phyloP scores from a whole-genome alignment of 495 filamentous ascomycete species.

The Trichoderma reesei region DNA sequence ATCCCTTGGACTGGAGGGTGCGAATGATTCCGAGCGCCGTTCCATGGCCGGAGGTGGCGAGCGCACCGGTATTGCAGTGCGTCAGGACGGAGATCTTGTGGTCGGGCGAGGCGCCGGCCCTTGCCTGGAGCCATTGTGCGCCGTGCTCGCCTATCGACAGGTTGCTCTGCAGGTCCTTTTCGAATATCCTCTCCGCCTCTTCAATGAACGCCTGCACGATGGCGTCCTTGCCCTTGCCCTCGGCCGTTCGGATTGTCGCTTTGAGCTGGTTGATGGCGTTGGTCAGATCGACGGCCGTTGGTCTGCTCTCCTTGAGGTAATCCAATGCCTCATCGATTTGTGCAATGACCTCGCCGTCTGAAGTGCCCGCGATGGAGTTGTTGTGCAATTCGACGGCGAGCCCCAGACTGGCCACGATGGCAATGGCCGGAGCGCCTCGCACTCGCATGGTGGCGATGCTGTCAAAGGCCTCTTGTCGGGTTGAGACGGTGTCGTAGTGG shows the following conservation, averaged over 20 bases:
- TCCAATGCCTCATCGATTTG: constrained; percentile 67
- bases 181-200: constrained; percentile 77
- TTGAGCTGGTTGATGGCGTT: constrained; percentile 81
- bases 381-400: constrained; percentile 65
- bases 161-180: constrained; percentile 81
- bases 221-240: constrained; percentile 20
- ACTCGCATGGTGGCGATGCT: constrained; percentile 93
- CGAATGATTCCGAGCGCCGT: constrained; percentile 92
- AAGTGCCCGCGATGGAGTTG: constrained; percentile 33
- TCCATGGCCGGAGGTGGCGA: constrained; percentile 93
- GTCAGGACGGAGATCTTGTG: constrained; percentile 65
- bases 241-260: constrained; percentile 10
- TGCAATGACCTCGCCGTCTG: constrained; percentile 46
- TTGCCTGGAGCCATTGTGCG: constrained; percentile 64
- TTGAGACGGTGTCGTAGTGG: constrained; percentile 63
- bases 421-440: constrained; percentile 86
- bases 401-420: constrained; percentile 86
- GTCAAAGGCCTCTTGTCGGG: constrained; percentile 76
- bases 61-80: constrained; percentile 96
- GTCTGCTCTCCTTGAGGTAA: constrained; percentile 76
- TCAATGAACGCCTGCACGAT: constrained; percentile 59
- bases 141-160: constrained; percentile 72
- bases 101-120: constrained; percentile 30
- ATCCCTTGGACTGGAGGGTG: constrained; percentile 53
- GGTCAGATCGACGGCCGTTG: constrained; percentile 88